Conservation (phyloP, 2,329 filamentous ascomycete species). For the Lachnellula cervina region DNA sequence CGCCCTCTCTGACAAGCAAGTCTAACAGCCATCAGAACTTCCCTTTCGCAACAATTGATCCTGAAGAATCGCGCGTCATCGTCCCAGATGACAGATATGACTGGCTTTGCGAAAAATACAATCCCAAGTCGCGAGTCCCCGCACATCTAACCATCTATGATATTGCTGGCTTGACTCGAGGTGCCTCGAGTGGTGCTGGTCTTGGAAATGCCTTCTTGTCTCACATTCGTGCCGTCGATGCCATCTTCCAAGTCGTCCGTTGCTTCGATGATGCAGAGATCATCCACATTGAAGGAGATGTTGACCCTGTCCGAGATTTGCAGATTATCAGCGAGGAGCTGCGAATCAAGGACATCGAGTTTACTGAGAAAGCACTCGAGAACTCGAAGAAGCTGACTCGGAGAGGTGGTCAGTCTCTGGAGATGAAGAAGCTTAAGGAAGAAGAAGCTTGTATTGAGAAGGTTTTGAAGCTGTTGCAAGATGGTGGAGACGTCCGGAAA, state of each 20-base stretch:
- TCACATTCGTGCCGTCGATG: conserved; percentile 96
- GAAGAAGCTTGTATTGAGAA: conserved; percentile 93
- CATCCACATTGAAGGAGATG: conserved; percentile 98
- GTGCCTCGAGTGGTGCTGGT: conserved; percentile 94
- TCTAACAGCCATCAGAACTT: conserved; percentile 64
- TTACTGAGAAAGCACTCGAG: conserved; percentile 92
- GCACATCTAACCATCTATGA: conserved; percentile 98
- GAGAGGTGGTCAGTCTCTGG: conserved; percentile 87
- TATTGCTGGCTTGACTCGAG: conserved; percentile 92
- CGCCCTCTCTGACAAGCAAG: conserved; percentile 25
- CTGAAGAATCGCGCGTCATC: conserved; percentile 94
- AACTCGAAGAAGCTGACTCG: conserved; percentile 89
- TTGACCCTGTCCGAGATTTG: conserved; percentile 89
- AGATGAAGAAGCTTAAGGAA: conserved; percentile 96
- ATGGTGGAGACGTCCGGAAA: conserved; percentile 91
- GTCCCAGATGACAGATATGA: conserved; percentile 95
- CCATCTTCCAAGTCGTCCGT: conserved; percentile 94
- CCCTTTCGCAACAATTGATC: conserved; percentile 97
- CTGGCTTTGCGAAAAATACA: conserved; percentile 94
- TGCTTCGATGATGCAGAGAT: conserved; percentile 99
- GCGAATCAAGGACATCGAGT: conserved; percentile 97
- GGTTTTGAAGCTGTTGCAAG: conserved; percentile 74
- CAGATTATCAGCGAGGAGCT: conserved; percentile 97
- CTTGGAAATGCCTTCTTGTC: conserved; percentile 97
- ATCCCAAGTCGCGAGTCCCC: conserved; percentile 94